phyloP scores from a whole-genome alignment of 768 basidiomycete genomes.

The Phlegmacium glaucopus region DNA sequence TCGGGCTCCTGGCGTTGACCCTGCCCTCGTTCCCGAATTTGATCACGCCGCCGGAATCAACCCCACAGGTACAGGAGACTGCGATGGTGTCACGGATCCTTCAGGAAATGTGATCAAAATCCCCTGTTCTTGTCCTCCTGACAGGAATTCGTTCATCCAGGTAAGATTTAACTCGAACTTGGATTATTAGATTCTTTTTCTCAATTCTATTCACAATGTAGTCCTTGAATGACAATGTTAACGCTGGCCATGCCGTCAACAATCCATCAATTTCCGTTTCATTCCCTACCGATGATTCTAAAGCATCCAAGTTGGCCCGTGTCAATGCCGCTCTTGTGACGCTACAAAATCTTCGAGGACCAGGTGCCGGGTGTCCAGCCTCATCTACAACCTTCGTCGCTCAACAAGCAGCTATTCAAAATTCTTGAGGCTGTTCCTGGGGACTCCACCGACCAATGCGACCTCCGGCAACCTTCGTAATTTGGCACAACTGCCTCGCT shows the following conservation, averaged over 20 bases:
- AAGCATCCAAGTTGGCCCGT: conserved; percentile 50
- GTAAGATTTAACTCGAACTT: conserved; percentile 16
- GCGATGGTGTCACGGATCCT: conserved; percentile 56
- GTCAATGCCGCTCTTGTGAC: conserved; percentile 59
- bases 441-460: too few species aligned
- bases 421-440: neutral
- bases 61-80: conserved; percentile 67
- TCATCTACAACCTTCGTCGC: conserved; percentile 53
- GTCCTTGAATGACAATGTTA: conserved; percentile 54
- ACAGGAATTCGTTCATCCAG: conserved; percentile 45
- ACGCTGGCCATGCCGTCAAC: conserved; percentile 60
- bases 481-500: too few species aligned
- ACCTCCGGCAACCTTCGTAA: neutral
- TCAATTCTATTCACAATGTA: conserved; percentile 8
- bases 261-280: conserved; percentile 51
- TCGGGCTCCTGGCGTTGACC: conserved; percentile 49
- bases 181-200: neutral
- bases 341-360: conserved; percentile 67
- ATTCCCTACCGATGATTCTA: conserved; percentile 63
- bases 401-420: conserved; percentile 29
- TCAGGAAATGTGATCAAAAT: conserved; percentile 55
- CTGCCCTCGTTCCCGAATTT: conserved; percentile 55
- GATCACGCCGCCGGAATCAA: conserved; percentile 54
- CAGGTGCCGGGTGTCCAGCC: conserved; percentile 67
- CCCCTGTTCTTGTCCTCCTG: conserved; percentile 70